phyloP scores from a whole-genome alignment of 2,329 filamentous ascomycete genomes.

The Cladosporium sp. region DNA sequence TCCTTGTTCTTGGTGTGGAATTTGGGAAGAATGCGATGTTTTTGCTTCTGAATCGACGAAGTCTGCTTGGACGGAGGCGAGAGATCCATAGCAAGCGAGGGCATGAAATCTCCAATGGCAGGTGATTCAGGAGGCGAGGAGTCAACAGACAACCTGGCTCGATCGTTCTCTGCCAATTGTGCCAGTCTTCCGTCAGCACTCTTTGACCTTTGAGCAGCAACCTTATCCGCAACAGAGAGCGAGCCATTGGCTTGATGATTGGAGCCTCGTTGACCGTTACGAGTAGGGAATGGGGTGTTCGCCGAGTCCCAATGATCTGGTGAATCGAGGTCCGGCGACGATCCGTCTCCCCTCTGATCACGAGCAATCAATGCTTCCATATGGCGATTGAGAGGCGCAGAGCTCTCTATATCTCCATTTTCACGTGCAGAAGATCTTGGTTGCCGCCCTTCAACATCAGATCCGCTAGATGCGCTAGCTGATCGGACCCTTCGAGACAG shows the following conservation, averaged over 20 bases:
- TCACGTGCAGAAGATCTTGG: slow-evolving; percentile 45
- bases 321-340: slow-evolving; percentile 36
- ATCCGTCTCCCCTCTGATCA: slow-evolving; percentile 35
- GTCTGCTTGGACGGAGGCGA: slow-evolving; percentile 29
- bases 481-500: slow-evolving; percentile 20
- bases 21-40: slow-evolving; percentile 37
- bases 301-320: slow-evolving; percentile 37
- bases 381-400: slow-evolving; percentile 39
- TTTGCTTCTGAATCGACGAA: slow-evolving; percentile 31
- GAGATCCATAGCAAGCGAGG: slow-evolving; percentile 31
- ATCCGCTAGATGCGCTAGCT: slow-evolving; percentile 24
- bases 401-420: slow-evolving; percentile 11
- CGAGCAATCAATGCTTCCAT: slow-evolving; percentile 42
- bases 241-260: slow-evolving; percentile 16
- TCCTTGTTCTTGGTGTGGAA: slow-evolving; percentile 38
- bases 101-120: slow-evolving; percentile 27
- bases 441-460: slow-evolving; percentile 37
- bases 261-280: background rate
- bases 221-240: slow-evolving; percentile 18
- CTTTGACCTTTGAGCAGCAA: slow-evolving; percentile 14
- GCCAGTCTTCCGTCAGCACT: slow-evolving; percentile 15
- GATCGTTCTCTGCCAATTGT: slow-evolving; percentile 18
- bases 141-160: slow-evolving; percentile 37
- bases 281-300: slow-evolving; percentile 21
- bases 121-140: slow-evolving; percentile 38